A percentile compares a stretch with the other conserved stretches of the same genome.
phyloP scores from a whole-genome alignment of 257 asterid species.

The Salvia rosmarinus region DNA sequence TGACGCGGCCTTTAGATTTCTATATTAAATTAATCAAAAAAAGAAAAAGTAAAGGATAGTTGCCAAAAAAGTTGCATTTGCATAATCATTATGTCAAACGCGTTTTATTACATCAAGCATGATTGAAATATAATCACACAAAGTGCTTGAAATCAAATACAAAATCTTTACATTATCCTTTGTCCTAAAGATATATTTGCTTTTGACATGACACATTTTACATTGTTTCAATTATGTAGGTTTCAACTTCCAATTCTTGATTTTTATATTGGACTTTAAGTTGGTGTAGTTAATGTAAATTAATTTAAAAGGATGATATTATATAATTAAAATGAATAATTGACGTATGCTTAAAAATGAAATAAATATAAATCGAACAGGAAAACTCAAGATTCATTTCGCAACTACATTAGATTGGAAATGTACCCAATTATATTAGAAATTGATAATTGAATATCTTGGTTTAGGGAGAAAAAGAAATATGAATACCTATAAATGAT shows the following conservation, averaged over 20 bases:
- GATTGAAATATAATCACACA: conserved; percentile 43
- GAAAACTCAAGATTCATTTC: too few species aligned
- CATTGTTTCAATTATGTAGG: neutral
- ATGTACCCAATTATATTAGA: neutral
- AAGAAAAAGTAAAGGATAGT: conserved; percentile 24
- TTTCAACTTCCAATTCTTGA: neutral
- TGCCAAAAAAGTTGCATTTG: conserved; percentile 38
- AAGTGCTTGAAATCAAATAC: conserved; percentile 30
- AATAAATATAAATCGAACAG: too few species aligned
- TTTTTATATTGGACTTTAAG: neutral
- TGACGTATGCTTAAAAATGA: too few species aligned
- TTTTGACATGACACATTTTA: conserved; percentile 25
- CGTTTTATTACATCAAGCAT: conserved; percentile 41
- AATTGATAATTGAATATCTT: too few species aligned
- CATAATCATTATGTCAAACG: conserved; percentile 43
- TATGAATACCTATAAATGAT: too few species aligned
- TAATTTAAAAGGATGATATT: too few species aligned
- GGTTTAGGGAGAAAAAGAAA: neutral
- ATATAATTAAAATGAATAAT: too few species aligned
- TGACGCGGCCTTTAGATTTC: too few species aligned
- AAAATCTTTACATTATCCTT: conserved; percentile 38
- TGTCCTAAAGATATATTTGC: conserved; percentile 26
- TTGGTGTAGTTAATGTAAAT: neutral
- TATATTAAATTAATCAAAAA: too few species aligned
- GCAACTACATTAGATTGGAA: neutral